phyloP scores from a whole-genome alignment of 371 early-diverging fungal species.

The Cokeromyces recurvatus region DNA sequence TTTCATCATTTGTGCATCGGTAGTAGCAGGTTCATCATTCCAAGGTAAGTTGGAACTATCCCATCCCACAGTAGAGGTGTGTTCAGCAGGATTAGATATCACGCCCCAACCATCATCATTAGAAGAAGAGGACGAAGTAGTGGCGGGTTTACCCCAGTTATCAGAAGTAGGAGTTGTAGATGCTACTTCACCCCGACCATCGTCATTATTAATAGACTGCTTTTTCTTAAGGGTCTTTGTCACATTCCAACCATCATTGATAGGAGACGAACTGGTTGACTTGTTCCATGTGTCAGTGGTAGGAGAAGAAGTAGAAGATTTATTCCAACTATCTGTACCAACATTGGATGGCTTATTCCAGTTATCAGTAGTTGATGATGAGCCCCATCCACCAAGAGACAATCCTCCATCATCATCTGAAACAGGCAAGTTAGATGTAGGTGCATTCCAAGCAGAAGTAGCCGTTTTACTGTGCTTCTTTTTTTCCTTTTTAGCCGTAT shows the following conservation, averaged over 20 bases:
- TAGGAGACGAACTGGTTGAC: too few species aligned
- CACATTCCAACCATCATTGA: too few species aligned
- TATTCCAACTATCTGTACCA: neutral
- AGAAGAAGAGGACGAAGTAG: neutral
- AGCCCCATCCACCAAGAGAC: neutral
- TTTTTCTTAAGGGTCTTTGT: too few species aligned
- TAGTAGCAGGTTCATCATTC: constrained; percentile 2
- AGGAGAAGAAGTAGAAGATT: neutral
- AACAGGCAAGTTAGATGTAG: neutral
- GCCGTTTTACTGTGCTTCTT: too few species aligned
- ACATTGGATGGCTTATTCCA: neutral
- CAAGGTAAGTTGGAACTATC: constrained; percentile 7
- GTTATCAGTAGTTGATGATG: too few species aligned
- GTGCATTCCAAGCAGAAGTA: neutral
- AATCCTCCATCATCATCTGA: neutral
- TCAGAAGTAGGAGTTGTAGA: too few species aligned
- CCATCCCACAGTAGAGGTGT: neutral
- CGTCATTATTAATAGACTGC: too few species aligned
- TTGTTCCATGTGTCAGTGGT: neutral
- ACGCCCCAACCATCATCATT: neutral
- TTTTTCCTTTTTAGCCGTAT: too few species aligned
- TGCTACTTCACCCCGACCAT: too few species aligned
- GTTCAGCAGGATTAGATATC: neutral
- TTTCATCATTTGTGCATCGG: too few species aligned
- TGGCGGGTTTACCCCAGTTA: too few species aligned